phyloP scores from a whole-genome alignment of 306 rosid species.

The Fragaria vesca region DNA sequence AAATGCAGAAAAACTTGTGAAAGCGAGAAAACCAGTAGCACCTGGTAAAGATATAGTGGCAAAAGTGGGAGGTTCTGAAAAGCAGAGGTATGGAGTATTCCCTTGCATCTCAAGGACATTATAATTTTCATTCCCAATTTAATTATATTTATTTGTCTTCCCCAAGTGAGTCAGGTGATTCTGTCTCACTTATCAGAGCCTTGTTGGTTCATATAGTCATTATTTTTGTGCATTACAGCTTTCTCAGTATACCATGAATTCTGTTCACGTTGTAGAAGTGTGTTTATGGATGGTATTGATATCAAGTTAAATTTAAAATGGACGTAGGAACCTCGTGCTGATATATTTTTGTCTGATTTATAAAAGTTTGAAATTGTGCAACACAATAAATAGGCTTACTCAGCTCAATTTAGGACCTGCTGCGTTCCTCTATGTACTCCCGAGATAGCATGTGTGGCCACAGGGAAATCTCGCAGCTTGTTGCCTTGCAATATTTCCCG shows the following conservation, averaged over 20 bases:
- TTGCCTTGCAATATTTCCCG: not conserved
- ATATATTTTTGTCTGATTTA: not conserved
- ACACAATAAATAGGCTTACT: conserved; percentile 17
- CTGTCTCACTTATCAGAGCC: not conserved
- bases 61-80: conserved; percentile 69
- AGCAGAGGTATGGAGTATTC: conserved; percentile 57
- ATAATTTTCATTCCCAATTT: not conserved
- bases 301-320: not conserved
- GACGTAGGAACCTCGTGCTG: not conserved
- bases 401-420: not conserved
- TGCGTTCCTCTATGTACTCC: not conserved
- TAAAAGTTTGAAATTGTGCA: not conserved
- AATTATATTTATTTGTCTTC: not conserved
- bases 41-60: conserved; percentile 49
- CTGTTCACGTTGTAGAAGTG: not conserved
- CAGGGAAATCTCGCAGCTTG: not conserved
- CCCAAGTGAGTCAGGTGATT: not conserved
- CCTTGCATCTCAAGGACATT: not conserved
- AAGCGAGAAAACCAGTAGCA: conserved; percentile 43
- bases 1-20: conserved; percentile 46
- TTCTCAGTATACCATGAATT: not conserved
- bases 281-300: not conserved
- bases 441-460: not conserved
- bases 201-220: not conserved
- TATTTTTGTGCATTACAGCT: not conserved